Conservation (phyloP, 2,329 filamentous ascomycete species). For the Hysterium pulicare region DNA sequence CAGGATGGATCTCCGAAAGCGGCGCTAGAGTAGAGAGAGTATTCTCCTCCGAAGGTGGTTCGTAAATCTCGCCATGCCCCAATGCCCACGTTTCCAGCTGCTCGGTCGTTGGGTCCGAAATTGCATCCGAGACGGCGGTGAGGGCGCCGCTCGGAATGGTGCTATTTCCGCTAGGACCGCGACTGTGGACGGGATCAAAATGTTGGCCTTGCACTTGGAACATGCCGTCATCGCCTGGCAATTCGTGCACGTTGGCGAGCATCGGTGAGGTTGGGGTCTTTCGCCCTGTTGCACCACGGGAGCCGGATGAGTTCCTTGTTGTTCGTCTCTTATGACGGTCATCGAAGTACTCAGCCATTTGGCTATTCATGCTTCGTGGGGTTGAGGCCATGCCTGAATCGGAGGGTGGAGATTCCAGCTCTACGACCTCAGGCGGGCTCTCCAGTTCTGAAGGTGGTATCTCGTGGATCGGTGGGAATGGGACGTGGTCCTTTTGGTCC, state of each 20-base stretch:
- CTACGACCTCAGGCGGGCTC: not conserved
- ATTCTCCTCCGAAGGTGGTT: not conserved
- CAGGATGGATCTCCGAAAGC: not conserved
- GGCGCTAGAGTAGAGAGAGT: not conserved
- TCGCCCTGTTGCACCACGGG: no score
- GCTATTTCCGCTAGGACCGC: slow-evolving; percentile 19
- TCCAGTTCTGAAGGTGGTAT: slow-evolving; percentile 11
- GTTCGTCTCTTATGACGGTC: not conserved
- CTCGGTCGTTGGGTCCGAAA: slow-evolving; percentile 33
- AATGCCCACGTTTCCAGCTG: slow-evolving; percentile 26
- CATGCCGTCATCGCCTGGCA: slow-evolving; percentile 28
- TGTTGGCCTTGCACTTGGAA: slow-evolving; percentile 14
- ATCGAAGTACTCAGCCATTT: slow-evolving; percentile 23
- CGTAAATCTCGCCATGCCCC: slow-evolving; percentile 4
- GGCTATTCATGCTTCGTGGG: slow-evolving; percentile 9
- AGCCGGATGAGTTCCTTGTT: not conserved
- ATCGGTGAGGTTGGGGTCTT: no score
- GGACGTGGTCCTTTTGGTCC: slow-evolving; percentile 18
- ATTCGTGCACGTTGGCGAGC: slow-evolving; percentile 13
- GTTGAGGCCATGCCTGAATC: slow-evolving; percentile 7
- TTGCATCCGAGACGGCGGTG: slow-evolving; percentile 33
- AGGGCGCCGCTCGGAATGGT: slow-evolving; percentile 18
- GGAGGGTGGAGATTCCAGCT: slow-evolving; percentile 28
- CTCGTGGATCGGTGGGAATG: slow-evolving; percentile 30
- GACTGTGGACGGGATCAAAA: slow-evolving; percentile 17